Percentiles rank a stretch among this genome's conserved stretches.
These are phyloP conservation scores for Sphagnum fallax DNA, from an alignment of 228 moss, liverwort and hornwort genomes.

Conservation along the genomic window DNA sequence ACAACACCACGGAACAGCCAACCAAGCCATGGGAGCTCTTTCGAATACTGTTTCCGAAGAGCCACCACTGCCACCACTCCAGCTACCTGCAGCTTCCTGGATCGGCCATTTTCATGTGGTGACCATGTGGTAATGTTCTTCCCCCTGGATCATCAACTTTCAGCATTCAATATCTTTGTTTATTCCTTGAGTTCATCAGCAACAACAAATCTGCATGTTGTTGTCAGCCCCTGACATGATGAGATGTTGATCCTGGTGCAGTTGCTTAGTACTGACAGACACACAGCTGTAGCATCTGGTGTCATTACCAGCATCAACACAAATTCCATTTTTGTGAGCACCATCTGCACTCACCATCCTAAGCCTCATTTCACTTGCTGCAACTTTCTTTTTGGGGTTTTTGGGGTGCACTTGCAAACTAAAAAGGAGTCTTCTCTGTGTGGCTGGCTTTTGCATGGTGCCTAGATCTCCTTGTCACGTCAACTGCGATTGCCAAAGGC, in stretches of 20 bases:
- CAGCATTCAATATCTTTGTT: neutral
- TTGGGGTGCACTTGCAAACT: too few relatives aligned
- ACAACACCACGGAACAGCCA: neutral
- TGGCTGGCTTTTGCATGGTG: neutral
- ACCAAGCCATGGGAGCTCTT: constrained; percentile 6
- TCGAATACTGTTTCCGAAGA: constrained; percentile 24
- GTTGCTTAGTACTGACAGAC: constrained; percentile 47
- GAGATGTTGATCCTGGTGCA: constrained; percentile 1
- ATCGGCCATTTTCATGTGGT: constrained; percentile 31
- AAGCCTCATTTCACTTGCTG: neutral
- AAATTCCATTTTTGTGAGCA: constrained; percentile 25
- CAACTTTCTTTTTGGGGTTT: too few relatives aligned
- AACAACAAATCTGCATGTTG: too few relatives aligned
- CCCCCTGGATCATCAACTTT: neutral
- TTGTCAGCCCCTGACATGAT: too few relatives aligned
- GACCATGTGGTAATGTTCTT: constrained; percentile 37
- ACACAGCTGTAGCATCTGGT: constrained; percentile 37
- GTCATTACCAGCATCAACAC: constrained; percentile 21
- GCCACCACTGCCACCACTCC: constrained; percentile 4
- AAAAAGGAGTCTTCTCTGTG: too few relatives aligned
- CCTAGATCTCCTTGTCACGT: constrained; percentile 28
- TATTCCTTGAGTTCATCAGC: too few relatives aligned
- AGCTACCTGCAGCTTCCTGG: constrained; percentile 23
- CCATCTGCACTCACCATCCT: neutral
- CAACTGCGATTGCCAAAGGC: constrained; percentile 21